phyloP scores from a whole-genome alignment of 208 protist genomes.

The Wallacemonas collosoma region DNA sequence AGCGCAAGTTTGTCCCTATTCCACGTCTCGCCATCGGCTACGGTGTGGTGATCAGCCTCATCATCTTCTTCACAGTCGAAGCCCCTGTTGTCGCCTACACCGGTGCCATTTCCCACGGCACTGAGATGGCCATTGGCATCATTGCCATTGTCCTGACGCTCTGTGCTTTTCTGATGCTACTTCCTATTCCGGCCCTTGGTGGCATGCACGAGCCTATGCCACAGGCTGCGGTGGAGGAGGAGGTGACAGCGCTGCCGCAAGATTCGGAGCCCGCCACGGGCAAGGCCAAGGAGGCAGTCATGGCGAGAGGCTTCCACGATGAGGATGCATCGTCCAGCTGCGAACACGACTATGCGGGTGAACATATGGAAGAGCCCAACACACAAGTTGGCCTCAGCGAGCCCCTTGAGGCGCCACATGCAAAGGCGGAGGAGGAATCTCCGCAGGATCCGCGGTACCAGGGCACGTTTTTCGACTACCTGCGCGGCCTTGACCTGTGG shows the following conservation, averaged over 20 bases:
- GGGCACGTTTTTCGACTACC: constrained; percentile 37
- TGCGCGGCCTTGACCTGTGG: constrained; percentile 42
- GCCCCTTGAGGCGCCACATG: constrained; percentile 1
- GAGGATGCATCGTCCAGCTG: constrained; percentile 1
- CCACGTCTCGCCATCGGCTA: constrained; percentile 49
- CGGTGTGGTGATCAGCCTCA: constrained; percentile 33
- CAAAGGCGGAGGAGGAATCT: constrained; percentile 9
- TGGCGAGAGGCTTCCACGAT: background rate
- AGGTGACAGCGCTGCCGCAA: constrained; percentile 17
- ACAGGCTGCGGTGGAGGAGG: constrained; percentile 3
- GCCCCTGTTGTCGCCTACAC: constrained; percentile 55
- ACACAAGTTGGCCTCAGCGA: background rate
- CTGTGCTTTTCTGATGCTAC: constrained; percentile 44
- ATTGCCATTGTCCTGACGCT: constrained; percentile 44
- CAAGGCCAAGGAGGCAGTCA: constrained; percentile 5
- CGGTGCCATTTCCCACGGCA: constrained; percentile 18
- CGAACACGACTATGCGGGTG: background rate
- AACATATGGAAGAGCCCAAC: background rate
- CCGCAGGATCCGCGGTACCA: constrained; percentile 48
- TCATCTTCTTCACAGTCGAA: constrained; percentile 64
- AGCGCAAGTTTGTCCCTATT: constrained; percentile 57
- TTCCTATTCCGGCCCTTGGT: constrained; percentile 48
- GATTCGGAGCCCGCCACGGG: background rate
- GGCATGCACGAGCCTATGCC: constrained; percentile 52
- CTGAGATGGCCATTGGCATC: constrained; percentile 34